Evolutionary conservation across 2,329 filamentous ascomycete species (phyloP).

Genomic region (Alternaria longipes): DNA sequence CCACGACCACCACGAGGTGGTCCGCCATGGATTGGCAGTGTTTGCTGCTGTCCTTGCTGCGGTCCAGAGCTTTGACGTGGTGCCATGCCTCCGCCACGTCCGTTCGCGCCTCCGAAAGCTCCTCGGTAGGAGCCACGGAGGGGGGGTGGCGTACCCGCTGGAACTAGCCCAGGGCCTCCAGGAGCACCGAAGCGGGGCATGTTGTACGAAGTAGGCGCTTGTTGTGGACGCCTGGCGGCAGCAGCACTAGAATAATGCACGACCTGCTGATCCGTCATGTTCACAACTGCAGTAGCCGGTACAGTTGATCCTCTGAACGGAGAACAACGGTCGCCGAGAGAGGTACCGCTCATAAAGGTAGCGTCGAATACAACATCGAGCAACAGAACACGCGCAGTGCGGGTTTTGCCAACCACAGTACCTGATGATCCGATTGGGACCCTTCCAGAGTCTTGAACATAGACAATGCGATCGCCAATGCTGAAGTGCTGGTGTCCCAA

Average conservation of each 20-base stretch:
- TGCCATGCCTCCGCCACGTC: slow-evolving; percentile 52
- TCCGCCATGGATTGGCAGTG: slow-evolving; percentile 52
- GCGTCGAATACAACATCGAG: slow-evolving; percentile 94
- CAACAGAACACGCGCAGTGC: slow-evolving; percentile 81
- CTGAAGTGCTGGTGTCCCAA: slow-evolving; percentile 83
- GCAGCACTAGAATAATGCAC: slow-evolving; percentile 70
- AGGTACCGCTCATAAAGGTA: slow-evolving; percentile 97
- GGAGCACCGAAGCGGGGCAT: slow-evolving; percentile 65
- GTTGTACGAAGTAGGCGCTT: slow-evolving; percentile 61
- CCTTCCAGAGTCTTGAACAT: slow-evolving; percentile 90
- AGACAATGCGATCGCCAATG: slow-evolving; percentile 91
- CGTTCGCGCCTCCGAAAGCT: slow-evolving; percentile 61
- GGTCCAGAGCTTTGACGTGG: slow-evolving; percentile 41
- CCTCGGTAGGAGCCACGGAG: slow-evolving; percentile 67
- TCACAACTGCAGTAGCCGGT: slow-evolving; percentile 85
- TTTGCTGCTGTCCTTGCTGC: slow-evolving; percentile 42
- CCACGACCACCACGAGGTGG: slow-evolving; percentile 52
- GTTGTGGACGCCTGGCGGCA: slow-evolving; percentile 62
- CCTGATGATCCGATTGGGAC: slow-evolving; percentile 92
- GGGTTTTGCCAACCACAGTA: slow-evolving; percentile 93
- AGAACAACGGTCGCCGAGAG: slow-evolving; percentile 86
- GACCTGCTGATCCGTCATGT: slow-evolving; percentile 83
- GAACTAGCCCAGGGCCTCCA: slow-evolving; percentile 67
- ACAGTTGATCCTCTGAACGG: slow-evolving; percentile 95
- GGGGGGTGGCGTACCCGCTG: slow-evolving; percentile 65